Percentiles rank a stretch among this genome's conserved stretches.
phyloP scores from a whole-genome alignment of 768 basidiomycete genomes.

The Fomitopsis serialis region DNA sequence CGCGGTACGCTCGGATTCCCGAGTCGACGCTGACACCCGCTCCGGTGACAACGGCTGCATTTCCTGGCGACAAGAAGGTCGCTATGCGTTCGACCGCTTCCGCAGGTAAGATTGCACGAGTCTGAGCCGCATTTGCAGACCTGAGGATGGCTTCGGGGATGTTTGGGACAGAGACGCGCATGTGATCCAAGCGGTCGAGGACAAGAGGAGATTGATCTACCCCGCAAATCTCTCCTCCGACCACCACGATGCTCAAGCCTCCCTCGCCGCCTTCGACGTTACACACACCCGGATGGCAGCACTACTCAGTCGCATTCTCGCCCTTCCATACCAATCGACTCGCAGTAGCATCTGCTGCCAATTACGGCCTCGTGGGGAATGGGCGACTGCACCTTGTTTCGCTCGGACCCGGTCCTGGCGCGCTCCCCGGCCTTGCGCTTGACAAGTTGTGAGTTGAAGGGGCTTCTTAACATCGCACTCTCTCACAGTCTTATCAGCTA shows the following conservation, averaged over 20 bases:
- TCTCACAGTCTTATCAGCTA: slow-evolving; percentile 54
- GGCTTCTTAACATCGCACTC: slow-evolving; percentile 7
- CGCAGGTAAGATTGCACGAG: slow-evolving; percentile 35
- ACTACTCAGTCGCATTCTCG: slow-evolving; percentile 79
- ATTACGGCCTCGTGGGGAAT: slow-evolving; percentile 94
- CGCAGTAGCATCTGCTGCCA: slow-evolving; percentile 81
- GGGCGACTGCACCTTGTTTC: slow-evolving; percentile 76
- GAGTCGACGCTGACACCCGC: slow-evolving; percentile 95
- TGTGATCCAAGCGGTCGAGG: slow-evolving; percentile 23
- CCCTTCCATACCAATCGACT: slow-evolving; percentile 74
- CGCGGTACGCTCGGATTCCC: slow-evolving; percentile 92
- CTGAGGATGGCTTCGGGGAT: slow-evolving; percentile 55
- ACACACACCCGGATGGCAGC: slow-evolving; percentile 80
- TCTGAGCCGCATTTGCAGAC: slow-evolving; percentile 31
- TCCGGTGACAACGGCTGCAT: slow-evolving; percentile 73
- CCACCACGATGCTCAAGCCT: slow-evolving; percentile 29
- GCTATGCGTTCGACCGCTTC: slow-evolving; percentile 59
- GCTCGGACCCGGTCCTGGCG: slow-evolving; percentile 41
- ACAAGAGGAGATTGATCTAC: too few relatives aligned
- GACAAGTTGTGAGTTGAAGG: slow-evolving; percentile 60
- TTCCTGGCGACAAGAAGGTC: slow-evolving; percentile 64
- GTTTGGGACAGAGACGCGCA: slow-evolving; percentile 77
- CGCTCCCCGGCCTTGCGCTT: slow-evolving; percentile 39
- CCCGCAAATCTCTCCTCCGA: too few relatives aligned
- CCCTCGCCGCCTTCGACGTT: slow-evolving; percentile 41